A percentile compares a stretch with the other conserved stretches of the same genome.
Evolutionary conservation across 2,329 filamentous ascomycete genomes (phyloP).

Genomic region (Helotiales sp.): DNA sequence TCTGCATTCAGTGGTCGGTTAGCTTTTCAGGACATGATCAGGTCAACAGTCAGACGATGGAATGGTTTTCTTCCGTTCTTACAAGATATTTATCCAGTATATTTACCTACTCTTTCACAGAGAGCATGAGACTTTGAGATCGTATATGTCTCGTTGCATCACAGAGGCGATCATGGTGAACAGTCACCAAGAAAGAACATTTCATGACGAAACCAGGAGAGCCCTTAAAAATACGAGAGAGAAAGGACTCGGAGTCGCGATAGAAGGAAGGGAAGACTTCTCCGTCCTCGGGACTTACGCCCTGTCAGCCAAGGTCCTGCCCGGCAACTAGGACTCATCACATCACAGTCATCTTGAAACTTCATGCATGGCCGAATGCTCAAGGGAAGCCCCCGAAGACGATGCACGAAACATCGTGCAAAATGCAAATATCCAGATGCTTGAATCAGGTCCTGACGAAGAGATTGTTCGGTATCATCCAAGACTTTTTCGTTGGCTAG

Average conservation of each 20-base stretch:
- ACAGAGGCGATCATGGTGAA: background rate
- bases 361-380: slow-evolving; percentile 17
- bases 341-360: slow-evolving; percentile 23
- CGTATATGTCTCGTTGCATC: background rate
- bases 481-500: background rate
- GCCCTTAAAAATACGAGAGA: background rate
- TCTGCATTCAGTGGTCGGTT: background rate
- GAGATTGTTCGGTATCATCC: background rate
- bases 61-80: background rate
- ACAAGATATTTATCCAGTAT: background rate
- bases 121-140: background rate
- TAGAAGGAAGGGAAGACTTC: background rate
- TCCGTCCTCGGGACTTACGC: background rate
- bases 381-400: background rate
- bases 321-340: background rate
- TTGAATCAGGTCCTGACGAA: background rate
- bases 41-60: background rate
- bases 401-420: slow-evolving; percentile 1
- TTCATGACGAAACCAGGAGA: no score
- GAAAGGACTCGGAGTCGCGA: background rate
- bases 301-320: background rate
- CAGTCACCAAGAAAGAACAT: background rate
- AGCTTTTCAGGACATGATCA: background rate
- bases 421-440: slow-evolving; percentile 2
- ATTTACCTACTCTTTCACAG: background rate